Conservation (phyloP, 129 eudicot genomes). For the Flaveria sonorensis region DNA sequence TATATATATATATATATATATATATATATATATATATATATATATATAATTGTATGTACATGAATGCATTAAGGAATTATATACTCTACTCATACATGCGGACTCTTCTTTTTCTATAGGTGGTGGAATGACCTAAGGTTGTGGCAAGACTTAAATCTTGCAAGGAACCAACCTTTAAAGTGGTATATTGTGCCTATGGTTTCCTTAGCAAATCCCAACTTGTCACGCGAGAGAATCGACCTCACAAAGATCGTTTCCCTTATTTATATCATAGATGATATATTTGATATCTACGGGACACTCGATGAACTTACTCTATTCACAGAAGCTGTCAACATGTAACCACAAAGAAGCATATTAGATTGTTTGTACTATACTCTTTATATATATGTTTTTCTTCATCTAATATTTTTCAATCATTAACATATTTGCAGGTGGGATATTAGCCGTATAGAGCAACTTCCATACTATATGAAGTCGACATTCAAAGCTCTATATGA, state of each 20-base stretch:
- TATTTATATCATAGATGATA: conserved; percentile 55
- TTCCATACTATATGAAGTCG: conserved; percentile 58
- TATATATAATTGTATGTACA: no score
- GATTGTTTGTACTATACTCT: not conserved
- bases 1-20: no score
- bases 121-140: conserved; percentile 55
- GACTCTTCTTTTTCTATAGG: conserved; percentile 27
- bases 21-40: no score
- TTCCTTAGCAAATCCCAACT: conserved; percentile 35
- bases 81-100: not conserved
- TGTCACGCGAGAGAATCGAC: conserved; percentile 42
- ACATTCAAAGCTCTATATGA: conserved; percentile 45
- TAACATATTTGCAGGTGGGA: conserved; percentile 50
- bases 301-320: conserved; percentile 44
- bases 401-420: not conserved
- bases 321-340: conserved; percentile 52
- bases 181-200: conserved; percentile 66
- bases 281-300: conserved; percentile 61
- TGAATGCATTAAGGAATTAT: no score
- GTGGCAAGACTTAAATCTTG: conserved; percentile 38
- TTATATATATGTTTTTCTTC: no score
- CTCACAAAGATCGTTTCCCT: conserved; percentile 54
- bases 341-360: not conserved
- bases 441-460: conserved; percentile 16
- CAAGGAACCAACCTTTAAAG: conserved; percentile 59